Percentiles rank a stretch among this genome's conserved stretches.
Conservation (phyloP, 2,329 filamentous ascomycete species). For the Metarhizium humberi region DNA sequence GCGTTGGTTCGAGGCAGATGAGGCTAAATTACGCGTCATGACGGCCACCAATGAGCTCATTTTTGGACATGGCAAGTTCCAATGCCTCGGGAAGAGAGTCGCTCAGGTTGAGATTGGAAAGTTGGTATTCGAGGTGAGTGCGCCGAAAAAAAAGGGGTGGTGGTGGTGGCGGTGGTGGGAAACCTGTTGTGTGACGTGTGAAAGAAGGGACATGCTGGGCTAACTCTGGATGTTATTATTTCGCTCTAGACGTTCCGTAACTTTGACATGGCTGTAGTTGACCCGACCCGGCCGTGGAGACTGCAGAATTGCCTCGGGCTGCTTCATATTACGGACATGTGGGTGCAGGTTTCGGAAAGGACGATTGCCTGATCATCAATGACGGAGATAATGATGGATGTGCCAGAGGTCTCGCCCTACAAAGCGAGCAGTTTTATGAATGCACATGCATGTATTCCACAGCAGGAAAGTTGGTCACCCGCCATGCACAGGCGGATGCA, state of each 20-base stretch:
- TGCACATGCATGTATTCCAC: background rate
- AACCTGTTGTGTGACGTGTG: background rate
- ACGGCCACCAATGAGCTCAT: slow-evolving; percentile 24
- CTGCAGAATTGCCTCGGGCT: background rate
- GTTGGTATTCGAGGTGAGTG: slow-evolving; percentile 30
- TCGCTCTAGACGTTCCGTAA: background rate
- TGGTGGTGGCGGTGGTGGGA: too few relatives aligned
- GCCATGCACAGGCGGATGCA: too few relatives aligned
- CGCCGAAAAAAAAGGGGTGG: too few relatives aligned
- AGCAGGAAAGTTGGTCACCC: background rate
- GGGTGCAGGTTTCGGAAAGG: background rate
- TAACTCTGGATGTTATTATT: background rate
- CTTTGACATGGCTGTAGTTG: background rate
- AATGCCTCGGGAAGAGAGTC: slow-evolving; percentile 28
- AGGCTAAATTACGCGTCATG: slow-evolving; percentile 20
- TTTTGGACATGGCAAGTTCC: slow-evolving; percentile 27
- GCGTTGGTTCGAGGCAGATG: slow-evolving; percentile 25
- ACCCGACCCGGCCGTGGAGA: background rate
- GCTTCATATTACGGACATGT: background rate
- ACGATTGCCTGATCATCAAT: background rate
- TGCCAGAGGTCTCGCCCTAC: too few relatives aligned
- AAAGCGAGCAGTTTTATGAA: too few relatives aligned
- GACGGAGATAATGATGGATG: too few relatives aligned
- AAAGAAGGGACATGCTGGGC: background rate
- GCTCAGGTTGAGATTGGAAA: slow-evolving; percentile 29